Conservation (phyloP, 352 stramenopile genomes). For the Phytophthora meadii region DNA sequence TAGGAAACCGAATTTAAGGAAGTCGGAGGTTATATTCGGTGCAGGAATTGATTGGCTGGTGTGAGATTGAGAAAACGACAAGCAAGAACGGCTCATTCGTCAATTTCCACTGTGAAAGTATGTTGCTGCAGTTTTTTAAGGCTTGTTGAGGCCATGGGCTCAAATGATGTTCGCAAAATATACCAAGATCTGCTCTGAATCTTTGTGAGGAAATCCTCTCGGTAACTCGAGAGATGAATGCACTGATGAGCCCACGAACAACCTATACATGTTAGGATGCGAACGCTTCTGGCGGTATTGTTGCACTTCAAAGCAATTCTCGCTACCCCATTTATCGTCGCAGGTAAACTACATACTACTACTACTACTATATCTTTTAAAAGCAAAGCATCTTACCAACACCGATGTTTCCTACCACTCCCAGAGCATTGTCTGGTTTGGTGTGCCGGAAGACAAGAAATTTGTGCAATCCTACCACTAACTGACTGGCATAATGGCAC, state of each 20-base stretch:
- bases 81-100: slow-evolving; percentile 16
- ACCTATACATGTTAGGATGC: neutral
- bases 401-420: no score
- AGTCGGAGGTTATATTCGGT: slow-evolving; percentile 15
- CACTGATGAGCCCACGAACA: slow-evolving; percentile 66
- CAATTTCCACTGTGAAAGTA: slow-evolving; percentile 10
- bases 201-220: slow-evolving; percentile 81
- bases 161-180: slow-evolving; percentile 76
- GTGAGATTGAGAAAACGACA: neutral
- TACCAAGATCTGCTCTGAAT: slow-evolving; percentile 90
- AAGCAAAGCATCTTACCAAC: no score
- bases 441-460: no score
- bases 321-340: no score
- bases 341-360: no score
- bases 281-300: no score
- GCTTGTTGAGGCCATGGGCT: slow-evolving; percentile 17
- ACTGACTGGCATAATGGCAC: neutral
- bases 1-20: slow-evolving; percentile 1
- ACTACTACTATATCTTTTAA: no score
- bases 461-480: slow-evolving; percentile 6
- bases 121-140: neutral
- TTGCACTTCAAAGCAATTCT: no score
- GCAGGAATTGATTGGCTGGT: slow-evolving; percentile 30
- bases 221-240: slow-evolving; percentile 79
- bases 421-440: no score